Base-by-base conservation (phyloP, 805 yeast genomes). In the Hemisphaericaspora nanyangensis region DNA sequence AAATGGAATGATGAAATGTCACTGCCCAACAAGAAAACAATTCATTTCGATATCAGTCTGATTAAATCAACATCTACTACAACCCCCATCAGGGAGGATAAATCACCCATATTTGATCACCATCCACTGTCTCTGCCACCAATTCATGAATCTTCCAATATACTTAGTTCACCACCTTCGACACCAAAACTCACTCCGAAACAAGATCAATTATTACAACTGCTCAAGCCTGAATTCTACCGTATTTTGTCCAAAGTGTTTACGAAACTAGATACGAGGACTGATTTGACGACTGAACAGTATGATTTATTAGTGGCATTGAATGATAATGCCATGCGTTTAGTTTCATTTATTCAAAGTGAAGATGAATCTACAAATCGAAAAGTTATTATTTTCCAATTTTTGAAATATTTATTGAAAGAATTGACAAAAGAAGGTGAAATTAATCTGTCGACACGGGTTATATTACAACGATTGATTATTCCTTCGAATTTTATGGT, bases 211-310 rank as follows among this genome's bases (percentile, higher is more conserved):
- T 30, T 44, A 12, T 37, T 39, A 19, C 43, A 49, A 27, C 35
- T 40, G 2, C n/a, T 56, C 5, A 38, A 47, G 32, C 51, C 56
- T 1, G 65, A 67, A 18, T 46, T 70, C 20, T 60, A 55, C 34
- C 52, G 65, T 20, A 61, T 71, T 10, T 42, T 70, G 10, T 66
- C 68, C 38, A 73, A 68, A 42, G 63, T 71, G 1, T 68, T 71
- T 45, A 59, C 58, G 40, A 65, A 65, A 29, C 37, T 68, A 19
- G 69, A 68, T 30, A 48, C 56, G 11, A 60, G 58, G 28, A 56
- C 61, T 20, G 49, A 42, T 10, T 43, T 68, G 12, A 48, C 59
- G 8, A 58, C 67, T 1, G 57, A 55, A 29, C 68, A 67, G 43
- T 59, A 63, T 34, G 67, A 70, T 38, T 48, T 48, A 25, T 43